phyloP scores from a whole-genome alignment of 2,329 filamentous ascomycete genomes.

The Mycosphaerella arachidis region DNA sequence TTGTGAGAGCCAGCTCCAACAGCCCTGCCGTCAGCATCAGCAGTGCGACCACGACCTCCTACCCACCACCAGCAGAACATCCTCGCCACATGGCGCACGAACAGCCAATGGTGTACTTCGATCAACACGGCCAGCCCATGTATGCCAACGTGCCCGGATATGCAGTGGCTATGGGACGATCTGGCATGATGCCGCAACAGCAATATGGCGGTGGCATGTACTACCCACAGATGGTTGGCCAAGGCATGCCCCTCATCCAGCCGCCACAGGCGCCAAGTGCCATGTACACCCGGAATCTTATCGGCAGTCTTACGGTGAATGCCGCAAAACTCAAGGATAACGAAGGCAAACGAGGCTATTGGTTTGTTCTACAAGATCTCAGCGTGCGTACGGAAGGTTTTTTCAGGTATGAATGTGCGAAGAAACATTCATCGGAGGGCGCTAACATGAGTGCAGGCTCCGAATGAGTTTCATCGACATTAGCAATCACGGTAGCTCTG shows the following conservation, averaged over 20 bases:
- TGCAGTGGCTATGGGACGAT: slow-evolving; percentile 12
- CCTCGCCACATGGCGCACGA: slow-evolving; percentile 15
- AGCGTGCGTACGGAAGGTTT: slow-evolving; percentile 88
- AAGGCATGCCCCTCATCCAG: slow-evolving; percentile 22
- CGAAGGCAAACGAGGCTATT: slow-evolving; percentile 78
- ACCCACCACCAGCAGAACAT: slow-evolving; percentile 51
- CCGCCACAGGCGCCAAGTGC: slow-evolving; percentile 51
- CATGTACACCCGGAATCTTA: slow-evolving; percentile 93
- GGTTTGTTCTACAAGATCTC: slow-evolving; percentile 94
- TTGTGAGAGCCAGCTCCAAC: slow-evolving; percentile 61
- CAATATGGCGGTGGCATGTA: slow-evolving; percentile 14
- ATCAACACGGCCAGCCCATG: slow-evolving; percentile 18
- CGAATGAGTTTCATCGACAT: slow-evolving; percentile 83
- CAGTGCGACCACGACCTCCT: slow-evolving; percentile 73
- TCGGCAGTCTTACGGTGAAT: slow-evolving; percentile 84
- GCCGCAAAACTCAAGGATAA: slow-evolving; percentile 79
- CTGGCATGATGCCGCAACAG: slow-evolving; percentile 8
- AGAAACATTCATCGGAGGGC: background rate
- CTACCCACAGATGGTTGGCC: slow-evolving; percentile 16
- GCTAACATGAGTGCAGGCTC: slow-evolving; percentile 41
- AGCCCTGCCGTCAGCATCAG: slow-evolving; percentile 69
- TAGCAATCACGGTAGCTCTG: slow-evolving; percentile 39
- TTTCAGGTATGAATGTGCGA: slow-evolving; percentile 62
- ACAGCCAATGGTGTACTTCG: slow-evolving; percentile 16
- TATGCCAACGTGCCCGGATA: slow-evolving; percentile 21